Evolutionary conservation across 2,329 filamentous ascomycete species (phyloP).

Genomic region (Drechslera avenae): DNA sequence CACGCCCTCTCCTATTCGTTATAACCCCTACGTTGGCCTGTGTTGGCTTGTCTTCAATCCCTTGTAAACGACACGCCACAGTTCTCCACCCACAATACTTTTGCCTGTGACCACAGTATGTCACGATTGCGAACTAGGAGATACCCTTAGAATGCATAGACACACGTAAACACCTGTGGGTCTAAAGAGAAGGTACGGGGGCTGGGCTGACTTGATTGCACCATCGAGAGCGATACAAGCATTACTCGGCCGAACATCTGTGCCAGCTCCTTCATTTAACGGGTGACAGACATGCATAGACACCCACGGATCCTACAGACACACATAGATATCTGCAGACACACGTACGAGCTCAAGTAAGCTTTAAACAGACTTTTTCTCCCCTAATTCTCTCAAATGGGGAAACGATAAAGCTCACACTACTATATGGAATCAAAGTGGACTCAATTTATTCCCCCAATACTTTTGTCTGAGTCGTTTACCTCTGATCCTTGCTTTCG

Average conservation of each 20-base stretch:
- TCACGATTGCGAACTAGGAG: not conserved
- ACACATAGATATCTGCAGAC: not conserved
- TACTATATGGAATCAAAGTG: too few relatives aligned
- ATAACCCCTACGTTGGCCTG: not conserved
- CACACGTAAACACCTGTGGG: not conserved
- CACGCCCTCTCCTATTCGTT: not conserved
- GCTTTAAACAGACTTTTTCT: not conserved
- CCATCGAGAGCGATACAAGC: not conserved
- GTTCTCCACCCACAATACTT: not conserved
- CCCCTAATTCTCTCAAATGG: not conserved
- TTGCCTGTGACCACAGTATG: not conserved
- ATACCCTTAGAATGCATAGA: not conserved
- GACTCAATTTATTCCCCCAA: too few relatives aligned
- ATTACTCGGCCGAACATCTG: not conserved
- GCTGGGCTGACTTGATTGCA: not conserved
- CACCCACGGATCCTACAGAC: too few relatives aligned
- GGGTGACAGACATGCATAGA: too few relatives aligned
- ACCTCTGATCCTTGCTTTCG: too few relatives aligned
- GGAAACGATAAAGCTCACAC: too few relatives aligned
- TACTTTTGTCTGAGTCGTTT: too few relatives aligned
- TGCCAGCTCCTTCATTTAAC: not conserved
- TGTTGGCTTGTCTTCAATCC: not conserved
- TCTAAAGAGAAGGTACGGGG: not conserved
- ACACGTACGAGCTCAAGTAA: not conserved
- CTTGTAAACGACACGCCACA: not conserved